Percentiles rank a stretch among this genome's conserved stretches.
Evolutionary conservation across 108 stramenopile genomes (phyloP).

Genomic region (Pseudonitzschia multistriata): DNA sequence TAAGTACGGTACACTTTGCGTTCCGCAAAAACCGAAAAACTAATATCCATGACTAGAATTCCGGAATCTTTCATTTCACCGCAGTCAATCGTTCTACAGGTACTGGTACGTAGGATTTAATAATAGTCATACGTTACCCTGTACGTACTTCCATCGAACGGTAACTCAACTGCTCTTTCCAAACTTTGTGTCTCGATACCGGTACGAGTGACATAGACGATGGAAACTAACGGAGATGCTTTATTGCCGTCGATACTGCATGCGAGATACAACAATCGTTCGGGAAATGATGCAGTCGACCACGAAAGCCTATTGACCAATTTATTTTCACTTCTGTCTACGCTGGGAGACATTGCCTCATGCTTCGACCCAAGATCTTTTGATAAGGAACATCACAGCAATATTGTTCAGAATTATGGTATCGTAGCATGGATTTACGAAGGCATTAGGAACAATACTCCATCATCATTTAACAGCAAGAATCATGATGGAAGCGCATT

Average conservation of each 20-base stretch:
- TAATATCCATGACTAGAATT: too few species aligned
- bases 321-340: slow-evolving; percentile 2
- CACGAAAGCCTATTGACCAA: slow-evolving; percentile 1
- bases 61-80: too few species aligned
- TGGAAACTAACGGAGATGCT: slow-evolving; percentile 5
- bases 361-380: not conserved
- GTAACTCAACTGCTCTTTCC: too few species aligned
- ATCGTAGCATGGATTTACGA: not conserved
- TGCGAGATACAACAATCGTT: not conserved
- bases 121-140: too few species aligned
- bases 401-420: not conserved
- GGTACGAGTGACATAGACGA: not conserved
- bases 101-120: too few species aligned
- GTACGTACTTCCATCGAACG: too few species aligned
- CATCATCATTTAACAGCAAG: not conserved
- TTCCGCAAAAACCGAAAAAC: too few species aligned
- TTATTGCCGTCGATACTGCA: not conserved
- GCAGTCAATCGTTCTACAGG: too few species aligned
- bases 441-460: not conserved
- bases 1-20: too few species aligned
- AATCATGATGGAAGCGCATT: not conserved
- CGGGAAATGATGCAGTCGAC: not conserved
- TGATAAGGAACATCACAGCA: slow-evolving; percentile 16
- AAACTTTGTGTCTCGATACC: not conserved
- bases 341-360: not conserved